phyloP scores from a whole-genome alignment of 2,329 filamentous ascomycete genomes.

The Cercospora sp. region DNA sequence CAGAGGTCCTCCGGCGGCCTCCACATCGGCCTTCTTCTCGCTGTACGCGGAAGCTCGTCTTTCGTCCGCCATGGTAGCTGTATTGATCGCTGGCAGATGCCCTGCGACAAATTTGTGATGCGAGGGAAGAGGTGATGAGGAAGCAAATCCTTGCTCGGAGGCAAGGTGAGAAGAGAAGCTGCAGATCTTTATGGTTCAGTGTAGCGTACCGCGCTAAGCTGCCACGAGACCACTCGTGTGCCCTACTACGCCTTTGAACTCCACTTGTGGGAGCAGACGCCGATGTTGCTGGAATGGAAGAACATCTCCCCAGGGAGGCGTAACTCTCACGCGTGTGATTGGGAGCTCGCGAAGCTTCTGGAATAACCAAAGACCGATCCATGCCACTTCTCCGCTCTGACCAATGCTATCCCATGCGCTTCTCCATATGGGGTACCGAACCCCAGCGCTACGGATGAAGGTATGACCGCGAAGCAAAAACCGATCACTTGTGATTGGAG shows the following conservation, averaged over 20 bases:
- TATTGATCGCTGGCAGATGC: neutral
- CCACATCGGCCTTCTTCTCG: slow-evolving; percentile 8
- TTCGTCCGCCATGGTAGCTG: slow-evolving; percentile 7
- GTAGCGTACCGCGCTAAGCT: slow-evolving; percentile 7
- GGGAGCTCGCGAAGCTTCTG: neutral
- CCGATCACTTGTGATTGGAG: slow-evolving; percentile 1
- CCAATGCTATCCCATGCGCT: neutral
- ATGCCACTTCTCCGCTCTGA: neutral
- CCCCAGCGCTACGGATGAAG: slow-evolving; percentile 3
- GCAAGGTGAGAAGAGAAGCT: neutral
- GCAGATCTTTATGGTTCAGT: slow-evolving; percentile 11
- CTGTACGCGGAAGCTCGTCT: neutral
- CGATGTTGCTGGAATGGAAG: slow-evolving; percentile 14
- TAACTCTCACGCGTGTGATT: neutral
- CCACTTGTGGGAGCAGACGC: slow-evolving; percentile 4
- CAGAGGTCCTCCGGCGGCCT: slow-evolving; percentile 17
- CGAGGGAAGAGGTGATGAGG: neutral
- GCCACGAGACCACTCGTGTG: slow-evolving; percentile 11
- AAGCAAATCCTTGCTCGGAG: neutral
- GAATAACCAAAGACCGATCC: slow-evolving; percentile 11
- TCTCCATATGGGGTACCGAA: slow-evolving; percentile 3
- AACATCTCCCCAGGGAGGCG: neutral
- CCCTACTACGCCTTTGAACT: neutral
- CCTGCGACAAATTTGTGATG: neutral
- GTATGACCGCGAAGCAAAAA: neutral